Conservation (phyloP, 805 yeast species). For the Candida anglica region DNA sequence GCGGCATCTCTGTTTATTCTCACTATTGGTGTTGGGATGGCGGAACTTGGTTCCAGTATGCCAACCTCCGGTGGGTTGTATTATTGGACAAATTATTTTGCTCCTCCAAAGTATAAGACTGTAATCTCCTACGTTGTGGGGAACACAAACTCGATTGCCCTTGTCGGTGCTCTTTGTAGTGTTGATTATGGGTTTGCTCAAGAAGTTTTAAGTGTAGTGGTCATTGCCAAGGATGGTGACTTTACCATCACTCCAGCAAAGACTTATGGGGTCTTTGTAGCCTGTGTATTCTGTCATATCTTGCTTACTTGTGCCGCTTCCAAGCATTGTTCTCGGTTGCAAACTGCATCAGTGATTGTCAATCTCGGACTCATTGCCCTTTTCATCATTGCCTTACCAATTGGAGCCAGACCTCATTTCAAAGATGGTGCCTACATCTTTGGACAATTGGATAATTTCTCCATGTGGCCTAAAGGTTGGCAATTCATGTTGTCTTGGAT, state of each 20-base stretch:
- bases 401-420: constrained; percentile 27
- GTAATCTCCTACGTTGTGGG: constrained; percentile 22
- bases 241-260: constrained; percentile 22
- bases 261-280: constrained; percentile 28
- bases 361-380: constrained; percentile 18
- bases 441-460: constrained; percentile 45
- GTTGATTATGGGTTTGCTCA: constrained; percentile 28
- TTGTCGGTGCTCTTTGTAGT: constrained; percentile 26
- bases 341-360: constrained; percentile 20
- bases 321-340: constrained; percentile 19
- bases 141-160: constrained; percentile 25
- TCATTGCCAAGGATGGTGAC: constrained; percentile 25
- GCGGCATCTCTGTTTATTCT: constrained; percentile 21
- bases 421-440: constrained; percentile 53
- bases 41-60: constrained; percentile 19
- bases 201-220: constrained; percentile 22
- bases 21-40: constrained; percentile 24
- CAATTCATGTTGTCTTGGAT: constrained; percentile 53
- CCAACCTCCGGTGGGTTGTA: constrained; percentile 32
- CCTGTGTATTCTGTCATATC: constrained; percentile 21
- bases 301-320: constrained; percentile 20
- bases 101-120: constrained; percentile 20
- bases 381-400: constrained; percentile 25
- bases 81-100: constrained; percentile 33
- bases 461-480: constrained; percentile 43